A percentile compares a stretch with the other conserved stretches of the same genome.
These are phyloP conservation scores for Vitis hybrid DNA, from an alignment of 177 flowering plant genomes.

Conservation along the genomic window DNA sequence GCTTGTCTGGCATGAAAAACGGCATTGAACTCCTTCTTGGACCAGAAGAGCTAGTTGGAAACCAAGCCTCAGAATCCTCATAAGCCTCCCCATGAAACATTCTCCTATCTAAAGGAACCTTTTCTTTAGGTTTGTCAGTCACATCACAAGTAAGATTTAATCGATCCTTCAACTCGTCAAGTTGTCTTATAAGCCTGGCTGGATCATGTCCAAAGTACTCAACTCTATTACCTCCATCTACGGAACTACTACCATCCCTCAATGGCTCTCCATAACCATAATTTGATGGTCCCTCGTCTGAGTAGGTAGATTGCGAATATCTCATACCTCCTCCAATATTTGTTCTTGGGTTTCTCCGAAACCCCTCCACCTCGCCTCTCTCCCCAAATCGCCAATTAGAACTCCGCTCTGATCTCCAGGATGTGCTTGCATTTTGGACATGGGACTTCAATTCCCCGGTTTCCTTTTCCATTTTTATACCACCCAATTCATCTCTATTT, in stretches of 20 bases:
- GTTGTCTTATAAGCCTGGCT: conserved; percentile 65
- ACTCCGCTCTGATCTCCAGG: conserved; percentile 18
- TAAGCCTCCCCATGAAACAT: conserved; percentile 36
- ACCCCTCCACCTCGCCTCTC: conserved; percentile 24
- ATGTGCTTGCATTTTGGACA: conserved; percentile 19
- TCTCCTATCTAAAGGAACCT: conserved; percentile 38
- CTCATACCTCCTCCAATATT: conserved; percentile 30
- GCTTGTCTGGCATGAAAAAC: conserved; percentile 34
- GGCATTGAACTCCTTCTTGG: conserved; percentile 29
- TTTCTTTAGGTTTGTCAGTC: conserved; percentile 44
- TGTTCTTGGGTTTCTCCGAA: conserved; percentile 26
- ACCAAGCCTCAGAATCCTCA: conserved; percentile 27
- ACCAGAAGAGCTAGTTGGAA: conserved; percentile 16
- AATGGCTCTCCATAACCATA: conserved; percentile 29
- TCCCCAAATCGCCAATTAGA: conserved; percentile 29
- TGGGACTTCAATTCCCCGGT: conserved; percentile 20
- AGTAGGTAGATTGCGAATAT: conserved; percentile 29
- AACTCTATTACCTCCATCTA: conserved; percentile 33
- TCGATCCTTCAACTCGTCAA: conserved; percentile 74
- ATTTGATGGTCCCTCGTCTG: conserved; percentile 65
- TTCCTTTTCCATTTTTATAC: conserved; percentile 20
- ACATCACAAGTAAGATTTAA: conserved; percentile 51
- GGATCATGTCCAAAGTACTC: conserved; percentile 59
- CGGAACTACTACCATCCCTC: conserved; percentile 11
- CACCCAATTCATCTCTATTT: conserved; percentile 20